A percentile compares a stretch with the other conserved stretches of the same genome.
These are phyloP conservation scores for Oryza officinalis DNA, from an alignment of 176 grass and related monocot genomes.

Conservation along the genomic window DNA sequence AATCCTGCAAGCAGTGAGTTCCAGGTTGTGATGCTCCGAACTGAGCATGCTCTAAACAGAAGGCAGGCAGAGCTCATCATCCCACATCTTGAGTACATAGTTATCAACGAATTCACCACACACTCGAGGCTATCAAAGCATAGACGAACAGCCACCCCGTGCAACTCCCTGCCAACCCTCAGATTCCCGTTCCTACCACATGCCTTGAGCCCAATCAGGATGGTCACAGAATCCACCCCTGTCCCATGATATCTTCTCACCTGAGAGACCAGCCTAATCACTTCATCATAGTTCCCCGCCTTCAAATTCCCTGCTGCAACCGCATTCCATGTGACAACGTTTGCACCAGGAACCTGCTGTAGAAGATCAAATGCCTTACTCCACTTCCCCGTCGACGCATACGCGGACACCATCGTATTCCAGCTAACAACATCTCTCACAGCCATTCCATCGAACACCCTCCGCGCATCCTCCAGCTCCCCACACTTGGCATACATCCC, in stretches of 20 bases:
- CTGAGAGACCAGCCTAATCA: constrained; percentile 38
- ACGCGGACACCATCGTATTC: constrained; percentile 58
- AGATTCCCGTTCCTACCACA: constrained; percentile 39
- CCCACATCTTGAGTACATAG: constrained; percentile 43
- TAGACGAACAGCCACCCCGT: constrained; percentile 43
- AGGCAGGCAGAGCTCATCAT: constrained; percentile 30
- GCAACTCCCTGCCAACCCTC: constrained; percentile 61
- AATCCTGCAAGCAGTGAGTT: constrained; percentile 69
- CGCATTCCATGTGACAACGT: constrained; percentile 31
- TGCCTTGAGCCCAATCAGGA: constrained; percentile 61
- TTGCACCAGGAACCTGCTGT: constrained; percentile 31
- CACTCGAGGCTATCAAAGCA: constrained; percentile 36
- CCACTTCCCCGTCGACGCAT: background rate
- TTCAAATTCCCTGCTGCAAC: constrained; percentile 41
- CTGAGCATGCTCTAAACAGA: constrained; percentile 43
- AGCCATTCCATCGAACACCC: constrained; percentile 63
- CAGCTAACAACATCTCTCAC: constrained; percentile 55
- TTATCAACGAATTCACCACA: constrained; percentile 56
- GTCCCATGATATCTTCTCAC: constrained; percentile 16
- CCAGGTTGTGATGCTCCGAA: constrained; percentile 46
- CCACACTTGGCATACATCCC: constrained; percentile 58
- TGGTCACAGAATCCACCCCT: constrained; percentile 46
- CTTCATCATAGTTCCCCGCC: constrained; percentile 29
- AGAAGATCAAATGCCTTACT: constrained; percentile 39
- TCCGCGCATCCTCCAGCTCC: constrained; percentile 36